phyloP scores from a whole-genome alignment of 164 flowering plant species.

The Stephania cephalantha region DNA sequence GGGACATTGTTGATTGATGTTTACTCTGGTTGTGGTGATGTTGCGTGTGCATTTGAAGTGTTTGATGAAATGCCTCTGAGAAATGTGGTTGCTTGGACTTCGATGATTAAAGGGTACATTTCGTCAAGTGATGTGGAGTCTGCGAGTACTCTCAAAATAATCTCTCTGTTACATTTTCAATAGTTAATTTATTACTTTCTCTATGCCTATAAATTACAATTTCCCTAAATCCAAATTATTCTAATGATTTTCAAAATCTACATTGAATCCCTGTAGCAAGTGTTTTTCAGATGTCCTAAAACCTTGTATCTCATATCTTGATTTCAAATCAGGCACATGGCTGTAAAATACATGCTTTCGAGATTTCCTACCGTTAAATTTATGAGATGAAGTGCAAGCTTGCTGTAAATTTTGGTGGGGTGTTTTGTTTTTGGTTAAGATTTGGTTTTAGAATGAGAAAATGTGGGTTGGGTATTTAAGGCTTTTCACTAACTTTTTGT shows the following conservation, averaged over 20 bases:
- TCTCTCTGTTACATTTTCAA: neutral
- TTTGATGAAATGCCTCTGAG: conserved; percentile 52
- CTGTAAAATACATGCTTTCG: too few species aligned
- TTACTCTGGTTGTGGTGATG: conserved; percentile 35
- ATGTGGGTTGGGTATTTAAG: too few species aligned
- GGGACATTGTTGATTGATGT: conserved; percentile 56
- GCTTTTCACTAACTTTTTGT: too few species aligned
- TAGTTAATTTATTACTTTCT: neutral
- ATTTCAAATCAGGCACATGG: too few species aligned
- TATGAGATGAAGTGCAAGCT: too few species aligned
- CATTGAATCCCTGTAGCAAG: neutral
- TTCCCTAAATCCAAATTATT: neutral
- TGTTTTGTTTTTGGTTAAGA: too few species aligned
- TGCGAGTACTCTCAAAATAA: conserved; percentile 24
- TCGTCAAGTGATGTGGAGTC: conserved; percentile 27
- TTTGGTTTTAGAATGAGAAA: too few species aligned
- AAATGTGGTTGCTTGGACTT: conserved; percentile 68
- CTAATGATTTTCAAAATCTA: neutral
- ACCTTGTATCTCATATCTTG: too few species aligned
- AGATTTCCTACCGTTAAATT: too few species aligned
- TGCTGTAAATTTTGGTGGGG: too few species aligned
- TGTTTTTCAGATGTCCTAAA: too few species aligned
- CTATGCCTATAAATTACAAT: neutral
- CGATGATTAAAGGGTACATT: conserved; percentile 47
- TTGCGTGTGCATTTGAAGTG: conserved; percentile 35